Evolutionary conservation across 2,329 filamentous ascomycete genomes (phyloP).

Genomic region (Sporothrix pallida): DNA sequence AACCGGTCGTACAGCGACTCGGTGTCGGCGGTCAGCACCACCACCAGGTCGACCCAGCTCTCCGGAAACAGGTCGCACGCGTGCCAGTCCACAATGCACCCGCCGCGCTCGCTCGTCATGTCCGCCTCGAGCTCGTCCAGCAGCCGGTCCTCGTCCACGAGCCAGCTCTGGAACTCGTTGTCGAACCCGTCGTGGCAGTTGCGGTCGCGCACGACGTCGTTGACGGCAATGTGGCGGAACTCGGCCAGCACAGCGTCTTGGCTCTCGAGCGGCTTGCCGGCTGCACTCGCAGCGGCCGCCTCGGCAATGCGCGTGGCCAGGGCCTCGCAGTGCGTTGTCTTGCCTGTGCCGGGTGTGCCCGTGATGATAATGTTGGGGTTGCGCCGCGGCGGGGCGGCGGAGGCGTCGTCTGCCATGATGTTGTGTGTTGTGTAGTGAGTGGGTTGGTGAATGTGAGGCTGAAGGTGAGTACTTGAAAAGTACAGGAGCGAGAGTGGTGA

Average conservation of each 20-base stretch:
- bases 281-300: neutral
- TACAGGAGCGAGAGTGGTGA: too few species aligned
- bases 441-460: neutral
- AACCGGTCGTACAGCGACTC: conserved; percentile 84
- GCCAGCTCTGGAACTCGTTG: conserved; percentile 83
- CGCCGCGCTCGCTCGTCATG: conserved; percentile 78
- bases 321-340: conserved; percentile 88
- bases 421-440: neutral
- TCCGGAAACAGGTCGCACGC: conserved; percentile 94
- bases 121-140: conserved; percentile 79
- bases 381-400: conserved; percentile 41
- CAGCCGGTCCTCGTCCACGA: conserved; percentile 93
- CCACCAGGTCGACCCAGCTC: conserved; percentile 92
- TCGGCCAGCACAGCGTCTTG: conserved; percentile 6
- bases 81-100: conserved; percentile 96
- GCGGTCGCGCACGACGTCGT: conserved; percentile 87
- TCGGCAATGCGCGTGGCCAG: conserved; percentile 70
- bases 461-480: neutral
- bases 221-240: conserved; percentile 85
- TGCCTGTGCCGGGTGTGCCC: conserved; percentile 93
- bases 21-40: conserved; percentile 85
- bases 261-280: conserved; percentile 47
- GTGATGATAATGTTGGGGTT: conserved; percentile 92
- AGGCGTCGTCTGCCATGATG: conserved; percentile 31
- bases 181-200: conserved; percentile 88